Evolutionary conservation across 352 stramenopile species (phyloP).

Genomic region (Pythium dissotocum): DNA sequence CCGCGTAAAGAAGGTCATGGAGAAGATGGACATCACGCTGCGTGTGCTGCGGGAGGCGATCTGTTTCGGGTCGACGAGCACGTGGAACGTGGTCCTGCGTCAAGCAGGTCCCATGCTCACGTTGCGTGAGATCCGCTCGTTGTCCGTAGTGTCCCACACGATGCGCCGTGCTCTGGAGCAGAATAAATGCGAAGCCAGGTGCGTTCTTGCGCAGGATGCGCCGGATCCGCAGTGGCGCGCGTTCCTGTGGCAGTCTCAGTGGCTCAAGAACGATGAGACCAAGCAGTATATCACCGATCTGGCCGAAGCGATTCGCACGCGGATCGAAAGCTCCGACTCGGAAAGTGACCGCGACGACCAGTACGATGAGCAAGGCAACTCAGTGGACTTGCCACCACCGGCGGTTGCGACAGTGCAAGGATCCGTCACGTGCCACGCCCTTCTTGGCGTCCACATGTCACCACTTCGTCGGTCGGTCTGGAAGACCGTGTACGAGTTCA

Average conservation of each 20-base stretch:
- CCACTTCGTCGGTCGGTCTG: slow-evolving; percentile 18
- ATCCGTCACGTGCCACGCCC: not conserved
- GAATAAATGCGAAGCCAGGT: slow-evolving; percentile 34
- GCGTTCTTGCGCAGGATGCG: slow-evolving; percentile 27
- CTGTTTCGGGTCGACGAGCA: slow-evolving; percentile 26
- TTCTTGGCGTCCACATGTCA: slow-evolving; percentile 14
- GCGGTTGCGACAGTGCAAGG: not conserved
- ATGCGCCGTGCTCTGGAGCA: slow-evolving; percentile 30
- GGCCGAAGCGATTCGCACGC: slow-evolving; percentile 46
- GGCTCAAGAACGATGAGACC: slow-evolving; percentile 50
- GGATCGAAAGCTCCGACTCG: slow-evolving; percentile 46
- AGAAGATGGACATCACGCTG: slow-evolving; percentile 63
- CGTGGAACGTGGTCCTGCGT: slow-evolving; percentile 36
- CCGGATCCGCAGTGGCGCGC: slow-evolving; percentile 16
- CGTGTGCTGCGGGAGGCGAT: slow-evolving; percentile 46
- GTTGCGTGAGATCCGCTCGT: slow-evolving; percentile 41
- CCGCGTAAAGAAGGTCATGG: slow-evolving; percentile 48
- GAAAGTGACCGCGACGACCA: slow-evolving; percentile 47
- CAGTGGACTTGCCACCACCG: not conserved
- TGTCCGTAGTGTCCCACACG: slow-evolving; percentile 38
- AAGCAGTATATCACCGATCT: slow-evolving; percentile 52
- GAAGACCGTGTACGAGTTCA: slow-evolving; percentile 51
- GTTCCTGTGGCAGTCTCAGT: slow-evolving; percentile 49
- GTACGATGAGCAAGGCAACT: slow-evolving; percentile 7
- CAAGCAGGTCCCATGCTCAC: slow-evolving; percentile 37